Conservation (phyloP, 768 basidiomycete species). For the Russula brevipes region DNA sequence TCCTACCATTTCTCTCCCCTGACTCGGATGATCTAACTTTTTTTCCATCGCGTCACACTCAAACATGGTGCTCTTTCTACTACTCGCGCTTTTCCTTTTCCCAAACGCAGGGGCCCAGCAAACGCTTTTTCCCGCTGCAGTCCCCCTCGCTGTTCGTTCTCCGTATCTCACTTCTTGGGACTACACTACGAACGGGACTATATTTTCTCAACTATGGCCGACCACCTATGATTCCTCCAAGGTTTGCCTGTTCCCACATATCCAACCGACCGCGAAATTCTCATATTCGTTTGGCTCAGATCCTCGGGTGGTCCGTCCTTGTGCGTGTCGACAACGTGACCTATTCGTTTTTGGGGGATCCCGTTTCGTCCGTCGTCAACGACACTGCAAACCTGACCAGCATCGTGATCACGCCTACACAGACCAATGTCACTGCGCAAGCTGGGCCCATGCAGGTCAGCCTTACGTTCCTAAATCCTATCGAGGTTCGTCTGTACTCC, state of each 20-base stretch:
- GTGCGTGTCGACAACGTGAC: constrained; percentile 16
- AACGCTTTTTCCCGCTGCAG: constrained; percentile 25
- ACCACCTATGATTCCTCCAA: constrained; percentile 9
- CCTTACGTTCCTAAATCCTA: constrained; percentile 37
- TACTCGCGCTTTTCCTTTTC: not conserved
- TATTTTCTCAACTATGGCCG: constrained; percentile 23
- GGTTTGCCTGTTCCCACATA: not conserved
- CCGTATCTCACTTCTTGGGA: too few species aligned
- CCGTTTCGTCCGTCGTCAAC: constrained; percentile 1
- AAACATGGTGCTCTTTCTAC: not conserved
- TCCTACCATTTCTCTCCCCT: not conserved
- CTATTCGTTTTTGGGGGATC: constrained; percentile 25
- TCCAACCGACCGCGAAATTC: not conserved
- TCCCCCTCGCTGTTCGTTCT: too few species aligned
- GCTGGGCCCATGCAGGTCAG: constrained; percentile 37
- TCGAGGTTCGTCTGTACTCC: constrained; percentile 33
- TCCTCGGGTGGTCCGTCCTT: constrained; percentile 15
- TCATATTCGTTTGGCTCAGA: not conserved
- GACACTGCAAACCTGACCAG: constrained; percentile 24
- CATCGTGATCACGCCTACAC: constrained; percentile 35
- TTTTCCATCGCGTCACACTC: not conserved
- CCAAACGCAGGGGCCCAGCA: constrained; percentile 1
- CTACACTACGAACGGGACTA: constrained; percentile 10
- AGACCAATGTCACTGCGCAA: constrained; percentile 31
- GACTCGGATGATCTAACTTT: not conserved